Conservation (phyloP, 2,329 filamentous ascomycete genomes). For the Pezicula rhizophila region DNA sequence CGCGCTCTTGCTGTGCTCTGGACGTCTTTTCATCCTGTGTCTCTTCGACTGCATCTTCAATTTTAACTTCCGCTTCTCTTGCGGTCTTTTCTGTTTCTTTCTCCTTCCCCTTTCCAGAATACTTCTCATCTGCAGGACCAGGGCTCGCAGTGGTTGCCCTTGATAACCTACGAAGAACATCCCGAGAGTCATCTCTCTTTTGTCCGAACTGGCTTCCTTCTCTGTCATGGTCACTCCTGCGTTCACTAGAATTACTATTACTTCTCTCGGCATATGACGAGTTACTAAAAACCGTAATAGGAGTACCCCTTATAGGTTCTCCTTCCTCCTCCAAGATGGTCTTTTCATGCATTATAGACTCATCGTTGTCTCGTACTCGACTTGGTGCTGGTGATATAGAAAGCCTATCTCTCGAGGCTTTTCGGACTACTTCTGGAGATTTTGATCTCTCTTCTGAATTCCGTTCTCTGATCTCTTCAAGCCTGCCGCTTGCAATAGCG, state of each 20-base stretch:
- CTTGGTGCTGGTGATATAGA: conserved; percentile 2
- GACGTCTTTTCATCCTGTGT: not conserved
- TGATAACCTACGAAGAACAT: conserved; percentile 11
- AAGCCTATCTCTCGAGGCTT: not conserved
- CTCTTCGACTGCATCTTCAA: not conserved
- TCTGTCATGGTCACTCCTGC: not conserved
- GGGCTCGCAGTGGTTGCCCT: conserved; percentile 10
- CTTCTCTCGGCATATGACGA: conserved; percentile 3
- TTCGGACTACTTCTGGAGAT: conserved; percentile 7
- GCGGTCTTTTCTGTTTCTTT: not conserved
- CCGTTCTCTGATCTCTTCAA: conserved; percentile 18
- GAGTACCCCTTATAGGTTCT: conserved; percentile 14
- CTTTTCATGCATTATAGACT: conserved; percentile 9
- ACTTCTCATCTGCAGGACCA: not conserved
- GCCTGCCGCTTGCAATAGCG: conserved; percentile 13
- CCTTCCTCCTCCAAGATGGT: conserved; percentile 20
- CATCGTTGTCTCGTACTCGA: conserved; percentile 5
- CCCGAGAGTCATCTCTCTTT: conserved; percentile 7
- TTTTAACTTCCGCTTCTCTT: no score
- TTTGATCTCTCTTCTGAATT: conserved; percentile 18
- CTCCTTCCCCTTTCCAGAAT: not conserved
- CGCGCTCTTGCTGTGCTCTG: not conserved
- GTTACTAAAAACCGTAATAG: conserved; percentile 15
- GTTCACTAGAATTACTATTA: not conserved
- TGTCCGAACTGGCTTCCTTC: not conserved